Evolutionary conservation across 768 basidiomycete genomes (phyloP).

Genomic region (Tricholoma sp.): DNA sequence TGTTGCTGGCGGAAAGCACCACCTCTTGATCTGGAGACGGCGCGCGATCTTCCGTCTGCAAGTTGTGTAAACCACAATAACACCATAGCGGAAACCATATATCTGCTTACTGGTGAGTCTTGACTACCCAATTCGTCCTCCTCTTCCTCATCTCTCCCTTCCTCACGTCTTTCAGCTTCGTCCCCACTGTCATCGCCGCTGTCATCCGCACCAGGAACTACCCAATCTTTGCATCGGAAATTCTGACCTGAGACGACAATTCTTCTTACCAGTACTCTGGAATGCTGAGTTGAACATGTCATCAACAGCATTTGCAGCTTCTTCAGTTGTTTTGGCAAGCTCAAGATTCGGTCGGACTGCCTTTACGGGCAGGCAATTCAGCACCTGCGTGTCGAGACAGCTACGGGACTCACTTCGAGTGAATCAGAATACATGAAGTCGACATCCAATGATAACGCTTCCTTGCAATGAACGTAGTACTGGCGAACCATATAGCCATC

Average conservation of each 20-base stretch:
- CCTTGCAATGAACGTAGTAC: constrained; percentile 90
- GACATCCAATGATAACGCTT: constrained; percentile 90
- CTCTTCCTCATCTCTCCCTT: constrained; percentile 51
- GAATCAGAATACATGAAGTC: constrained; percentile 97
- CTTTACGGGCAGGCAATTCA: constrained; percentile 30
- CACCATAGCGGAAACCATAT: background rate
- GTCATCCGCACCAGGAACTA: constrained; percentile 35
- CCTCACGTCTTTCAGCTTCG: constrained; percentile 48
- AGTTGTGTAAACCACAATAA: background rate
- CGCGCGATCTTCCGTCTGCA: constrained; percentile 59
- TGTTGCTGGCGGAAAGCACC: constrained; percentile 53
- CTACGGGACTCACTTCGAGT: constrained; percentile 57
- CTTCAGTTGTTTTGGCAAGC: constrained; percentile 69
- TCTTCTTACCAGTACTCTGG: constrained; percentile 51
- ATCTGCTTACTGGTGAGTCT: constrained; percentile 48
- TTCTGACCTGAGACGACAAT: background rate
- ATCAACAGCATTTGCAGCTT: constrained; percentile 85
- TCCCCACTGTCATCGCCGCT: constrained; percentile 66
- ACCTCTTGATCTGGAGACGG: constrained; percentile 82
- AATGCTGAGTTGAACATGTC: constrained; percentile 74
- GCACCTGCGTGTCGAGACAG: background rate
- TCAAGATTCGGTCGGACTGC: constrained; percentile 80
- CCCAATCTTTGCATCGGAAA: constrained; percentile 7
- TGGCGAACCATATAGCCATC: constrained; percentile 18
- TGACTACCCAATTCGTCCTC: constrained; percentile 54